Base-by-base conservation (phyloP, 2,329 filamentous ascomycete species). In the Claviceps humidiphila region DNA sequence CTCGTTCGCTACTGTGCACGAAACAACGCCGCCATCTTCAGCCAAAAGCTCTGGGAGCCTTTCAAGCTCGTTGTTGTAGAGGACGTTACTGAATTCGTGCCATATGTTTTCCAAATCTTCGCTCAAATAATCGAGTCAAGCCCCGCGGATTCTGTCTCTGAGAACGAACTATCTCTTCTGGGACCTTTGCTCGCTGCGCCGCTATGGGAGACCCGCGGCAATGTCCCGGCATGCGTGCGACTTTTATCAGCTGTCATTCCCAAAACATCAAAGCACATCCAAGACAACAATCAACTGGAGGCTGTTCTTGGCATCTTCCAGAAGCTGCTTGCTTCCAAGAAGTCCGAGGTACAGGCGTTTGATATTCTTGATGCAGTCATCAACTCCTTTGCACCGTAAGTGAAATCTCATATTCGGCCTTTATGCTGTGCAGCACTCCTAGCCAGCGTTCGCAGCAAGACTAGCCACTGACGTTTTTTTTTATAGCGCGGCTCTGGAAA, bases 251-350 rank as follows among this genome's bases (percentile, higher is more conserved):
- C 89, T 16, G 85, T 97, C 59, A 85, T 97, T 58, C 83, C 87
- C 16, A 84, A 87, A 58, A 86, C 85, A 26, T 77, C 84, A 3
- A 73, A 82, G 53, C 77, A 81, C 44, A 89, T 98, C 59, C 72
- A 87, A 17, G 77, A 81, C 24, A 83, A 86, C 62, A 86, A 90
- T 60, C 89, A 96, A 66, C 68, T 96, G 42, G 88, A 94, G 64
- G 82, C 87, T 3, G 82, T 97, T 48, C 76, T 98, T n/a, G 88
- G 89, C 53, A 93, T 98, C 57, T 98, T 97, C 75, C 91, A 97
- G 66, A 90, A 88, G 62, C 78, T 98, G 11, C 75, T 96, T 43
- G 77, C 78, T 3, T 82, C 80, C 58, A 95, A 93, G 70, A 83
- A 85, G 55, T 90, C 90, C 48, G 93, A 98, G 65, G 75, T 80